Evolutionary conservation across 129 eudicot genomes (phyloP), one percentile per base, ranked within the genome.

Genomic region (Arctium minus): DNA sequence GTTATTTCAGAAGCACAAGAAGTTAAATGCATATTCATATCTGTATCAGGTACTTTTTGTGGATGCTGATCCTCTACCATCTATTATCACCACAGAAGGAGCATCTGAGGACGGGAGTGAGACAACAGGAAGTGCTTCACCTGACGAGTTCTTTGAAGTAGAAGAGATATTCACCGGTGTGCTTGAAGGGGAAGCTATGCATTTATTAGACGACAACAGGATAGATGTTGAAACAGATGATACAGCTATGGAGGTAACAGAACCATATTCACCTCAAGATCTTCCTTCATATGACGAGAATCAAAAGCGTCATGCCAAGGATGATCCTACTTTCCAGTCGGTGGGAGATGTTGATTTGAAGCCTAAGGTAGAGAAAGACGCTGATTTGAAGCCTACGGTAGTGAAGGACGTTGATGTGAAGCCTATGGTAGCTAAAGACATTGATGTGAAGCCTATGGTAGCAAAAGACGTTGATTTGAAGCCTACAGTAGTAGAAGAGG

Each of bases 61-160:
- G 86, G 97, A 95, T 85, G 91, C 93, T 89, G 93, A 89, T 86
- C 88, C 91, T 85, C 89, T 87, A 75, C 97, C 93, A 60, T 79
- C 94, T 72, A 76, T 87, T 79, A 83, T 86, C 89, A 88, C 95
- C 79, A 64, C 80, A 78, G 94, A 89, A 78, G 85, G 79, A 73
- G 77, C 53, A 31, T 74, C 82, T 18, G 85, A 83, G 81, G 93
- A 92, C 79, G 98, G 79, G 17, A 87, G 74, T 65, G 97, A 93
- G 78, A 31, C 89, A 30, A 46, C 13, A 0, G 97, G 89, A 68
- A 78, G 78, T 82, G 90, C 86, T 74, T 89, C 94, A 5, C 86
- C 93, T 8, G 99, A 95, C 74, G 99, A 95, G 80, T 95, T 95
- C 84, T 95, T 93, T 82, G 99, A 95, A 86, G 97, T 92, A 30